Base-by-base conservation (phyloP, 768 basidiomycete genomes). In the Rhizopogon salebrosus region DNA sequence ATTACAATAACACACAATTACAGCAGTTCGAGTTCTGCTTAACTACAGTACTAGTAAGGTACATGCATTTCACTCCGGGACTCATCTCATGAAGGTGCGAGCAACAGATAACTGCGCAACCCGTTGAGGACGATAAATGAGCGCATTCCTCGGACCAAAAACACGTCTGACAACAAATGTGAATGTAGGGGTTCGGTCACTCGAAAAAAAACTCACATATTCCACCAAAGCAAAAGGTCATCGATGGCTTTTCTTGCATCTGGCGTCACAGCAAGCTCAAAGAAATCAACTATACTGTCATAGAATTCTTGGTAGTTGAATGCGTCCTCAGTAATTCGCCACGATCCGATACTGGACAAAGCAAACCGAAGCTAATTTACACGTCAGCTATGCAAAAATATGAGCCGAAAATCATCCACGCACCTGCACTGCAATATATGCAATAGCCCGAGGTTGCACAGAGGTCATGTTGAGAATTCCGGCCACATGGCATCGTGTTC, bases 371-470 rank as follows among this genome's bases (percentile, higher is more conserved):
- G 45, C 61, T 62, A 23, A 24, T 9, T n/a, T 36, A 18, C n/a
- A 9, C n/a, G 16, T 29, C 31, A 29, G 26, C 23, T n/a, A 18
- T 29, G 9, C 34, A 26, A 35, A 43, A 22, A 36, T 23, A 50
- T 13, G 16, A 46, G 14, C 54, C 54, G 22, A n/a, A 14, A 11
- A 8, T 13, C 11, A 13, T 23, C 49, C 16, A 41, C 40, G 39
- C 48, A 66, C 65, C 48, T 67, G 63, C 3, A 64, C 60, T 14
- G 64, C 57, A 3, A 50, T 51, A 38, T 66, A 66, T 14, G 65
- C 60, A 27, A 67, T 60, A 0, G 48, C 54, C 16, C 60, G 46
- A 2, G 63, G 64, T 3, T 62, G 51, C 14, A 63, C 55, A 1
- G 49, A 22, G 6, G 20, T 45, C 57, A 60, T 55, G 14, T 41